Percentiles rank a stretch among this genome's conserved stretches.
Conservation (phyloP, 2,329 filamentous ascomycete species). For the Cercospora nicotianae region DNA sequence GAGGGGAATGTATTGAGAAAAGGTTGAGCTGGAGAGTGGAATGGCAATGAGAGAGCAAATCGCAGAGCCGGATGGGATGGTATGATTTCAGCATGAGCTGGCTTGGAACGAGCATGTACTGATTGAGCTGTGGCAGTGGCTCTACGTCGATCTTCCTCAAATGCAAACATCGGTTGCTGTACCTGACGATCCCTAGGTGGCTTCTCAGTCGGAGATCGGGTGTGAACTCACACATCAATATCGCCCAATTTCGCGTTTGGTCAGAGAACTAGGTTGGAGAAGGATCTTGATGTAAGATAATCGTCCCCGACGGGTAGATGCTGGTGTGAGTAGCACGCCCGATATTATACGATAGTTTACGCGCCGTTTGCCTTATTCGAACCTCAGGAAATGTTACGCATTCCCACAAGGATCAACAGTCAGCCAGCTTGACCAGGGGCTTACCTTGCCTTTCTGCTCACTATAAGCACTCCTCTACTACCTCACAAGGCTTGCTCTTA, state of each 20-base stretch:
- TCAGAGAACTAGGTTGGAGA: not conserved
- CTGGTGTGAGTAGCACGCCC: not conserved
- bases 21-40: not conserved
- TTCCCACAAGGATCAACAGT: not conserved
- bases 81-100: not conserved
- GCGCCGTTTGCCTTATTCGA: not conserved
- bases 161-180: not conserved
- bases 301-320: not conserved
- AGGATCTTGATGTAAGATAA: too few species aligned
- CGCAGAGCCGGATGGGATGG: not conserved
- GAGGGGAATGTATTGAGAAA: not conserved
- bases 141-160: accelerated
- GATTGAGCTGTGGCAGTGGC: not conserved
- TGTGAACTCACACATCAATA: not conserved
- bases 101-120: not conserved
- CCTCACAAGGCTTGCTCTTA: not conserved
- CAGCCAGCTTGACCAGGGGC: not conserved
- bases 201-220: not conserved
- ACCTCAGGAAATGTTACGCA: not conserved
- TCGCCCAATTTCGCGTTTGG: not conserved
- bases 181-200: not conserved
- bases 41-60: not conserved
- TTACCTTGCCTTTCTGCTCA: not conserved
- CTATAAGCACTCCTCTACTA: not conserved
- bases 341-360: not conserved